Evolutionary conservation across 108 stramenopile genomes (phyloP).

Genomic region (Parmales sp.): DNA sequence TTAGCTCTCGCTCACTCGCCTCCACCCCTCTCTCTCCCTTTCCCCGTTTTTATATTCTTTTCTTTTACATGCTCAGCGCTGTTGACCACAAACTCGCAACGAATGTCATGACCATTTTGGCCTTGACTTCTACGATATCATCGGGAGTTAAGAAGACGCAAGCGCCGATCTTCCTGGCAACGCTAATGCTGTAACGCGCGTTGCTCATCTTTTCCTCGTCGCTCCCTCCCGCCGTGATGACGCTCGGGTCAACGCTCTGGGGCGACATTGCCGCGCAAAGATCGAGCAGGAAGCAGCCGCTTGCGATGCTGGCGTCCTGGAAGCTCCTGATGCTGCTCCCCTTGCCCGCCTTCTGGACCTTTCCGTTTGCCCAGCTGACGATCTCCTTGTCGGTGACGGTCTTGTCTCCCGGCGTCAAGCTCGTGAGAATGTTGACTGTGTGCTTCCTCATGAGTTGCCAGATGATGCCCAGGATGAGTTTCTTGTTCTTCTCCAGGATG

Average conservation of each 20-base stretch:
- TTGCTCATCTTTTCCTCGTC: constrained; percentile 30
- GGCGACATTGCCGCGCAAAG: constrained; percentile 29
- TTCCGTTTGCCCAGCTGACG: constrained; percentile 25
- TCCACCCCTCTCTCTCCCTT: too few species aligned
- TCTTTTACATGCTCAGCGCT: not conserved
- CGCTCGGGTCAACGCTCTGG: constrained; percentile 27
- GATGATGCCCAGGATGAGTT: constrained; percentile 42
- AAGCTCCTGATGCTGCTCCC: constrained; percentile 28
- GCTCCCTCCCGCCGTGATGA: constrained; percentile 19
- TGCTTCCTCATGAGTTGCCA: constrained; percentile 50
- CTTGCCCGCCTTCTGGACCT: not conserved
- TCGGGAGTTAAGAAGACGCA: constrained; percentile 38
- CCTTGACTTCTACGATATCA: constrained; percentile 43
- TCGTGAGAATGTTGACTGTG: constrained; percentile 27
- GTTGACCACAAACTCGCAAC: constrained; percentile 26
- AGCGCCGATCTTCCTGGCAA: constrained; percentile 42
- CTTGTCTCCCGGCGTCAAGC: not conserved
- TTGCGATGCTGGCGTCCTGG: constrained; percentile 25
- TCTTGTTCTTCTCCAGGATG: constrained; percentile 35
- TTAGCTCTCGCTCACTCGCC: too few species aligned
- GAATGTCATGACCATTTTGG: constrained; percentile 37
- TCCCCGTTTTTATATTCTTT: too few species aligned
- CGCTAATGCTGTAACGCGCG: constrained; percentile 33
- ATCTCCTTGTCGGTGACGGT: constrained; percentile 9
- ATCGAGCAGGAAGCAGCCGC: constrained; percentile 34